phyloP scores from a whole-genome alignment of 176 grass and related monocot genomes.

The Canna indica region DNA sequence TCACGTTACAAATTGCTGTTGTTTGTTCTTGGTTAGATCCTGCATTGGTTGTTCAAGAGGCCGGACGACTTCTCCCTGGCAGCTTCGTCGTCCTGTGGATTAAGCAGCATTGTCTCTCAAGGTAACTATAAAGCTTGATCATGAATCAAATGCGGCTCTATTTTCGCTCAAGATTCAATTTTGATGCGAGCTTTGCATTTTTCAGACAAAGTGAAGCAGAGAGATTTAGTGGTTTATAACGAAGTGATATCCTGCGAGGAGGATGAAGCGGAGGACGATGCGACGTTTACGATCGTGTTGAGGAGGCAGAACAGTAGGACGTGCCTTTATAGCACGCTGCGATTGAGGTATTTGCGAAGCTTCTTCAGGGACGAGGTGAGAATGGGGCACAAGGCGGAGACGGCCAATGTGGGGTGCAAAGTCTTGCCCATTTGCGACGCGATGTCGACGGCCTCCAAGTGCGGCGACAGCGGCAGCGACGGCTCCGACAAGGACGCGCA shows the following conservation, averaged over 20 bases:
- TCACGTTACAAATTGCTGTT: not conserved
- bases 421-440: slow-evolving; percentile 33
- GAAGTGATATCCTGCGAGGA: not conserved
- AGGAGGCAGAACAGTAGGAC: not conserved
- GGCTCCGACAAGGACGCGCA: slow-evolving; percentile 17
- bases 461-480: not conserved
- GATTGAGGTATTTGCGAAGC: not conserved
- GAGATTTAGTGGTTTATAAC: not conserved
- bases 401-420: slow-evolving; percentile 29
- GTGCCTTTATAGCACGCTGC: not conserved
- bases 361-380: not conserved
- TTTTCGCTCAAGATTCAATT: not conserved
- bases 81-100: not conserved
- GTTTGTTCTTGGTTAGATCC: not conserved
- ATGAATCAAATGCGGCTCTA: not conserved
- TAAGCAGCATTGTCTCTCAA: not conserved
- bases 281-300: not conserved
- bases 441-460: not conserved
- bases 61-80: not conserved
- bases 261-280: too few species aligned
- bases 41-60: not conserved
- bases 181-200: not conserved
- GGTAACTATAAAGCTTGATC: not conserved
- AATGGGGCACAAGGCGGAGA: slow-evolving; percentile 27
- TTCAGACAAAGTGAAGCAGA: not conserved